Percentiles rank a stretch among this genome's conserved stretches.
phyloP scores from a whole-genome alignment of 176 grass and related monocot genomes.

The Oryza australiensis region DNA sequence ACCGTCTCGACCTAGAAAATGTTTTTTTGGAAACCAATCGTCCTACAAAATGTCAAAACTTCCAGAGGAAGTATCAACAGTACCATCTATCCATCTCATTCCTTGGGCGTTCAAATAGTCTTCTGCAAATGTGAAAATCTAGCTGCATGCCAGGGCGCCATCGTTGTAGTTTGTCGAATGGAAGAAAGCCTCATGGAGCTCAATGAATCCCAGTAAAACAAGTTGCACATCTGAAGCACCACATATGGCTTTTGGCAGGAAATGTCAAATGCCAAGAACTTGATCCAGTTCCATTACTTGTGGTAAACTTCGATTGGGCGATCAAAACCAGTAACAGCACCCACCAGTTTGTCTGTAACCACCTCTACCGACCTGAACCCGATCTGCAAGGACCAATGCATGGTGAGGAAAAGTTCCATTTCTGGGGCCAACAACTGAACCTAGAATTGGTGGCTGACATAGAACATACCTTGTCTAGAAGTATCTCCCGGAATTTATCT shows the following conservation, averaged over 20 bases:
- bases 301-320: constrained; percentile 70
- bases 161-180: not conserved
- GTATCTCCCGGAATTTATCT: constrained; percentile 77
- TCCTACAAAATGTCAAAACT: not conserved
- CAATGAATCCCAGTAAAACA: not conserved
- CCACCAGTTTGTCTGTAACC: constrained; percentile 60
- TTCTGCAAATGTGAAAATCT: not conserved
- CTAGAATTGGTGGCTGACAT: not conserved
- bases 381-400: constrained; percentile 50
- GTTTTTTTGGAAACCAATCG: not conserved
- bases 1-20: not conserved
- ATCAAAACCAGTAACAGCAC: constrained; percentile 72
- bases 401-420: not conserved
- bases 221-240: constrained; percentile 5
- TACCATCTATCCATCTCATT: not conserved
- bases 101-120: not conserved
- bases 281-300: constrained; percentile 58
- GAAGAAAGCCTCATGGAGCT: not conserved
- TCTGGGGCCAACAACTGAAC: not conserved
- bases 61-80: not conserved
- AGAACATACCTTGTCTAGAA: constrained; percentile 85
- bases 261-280: not conserved
- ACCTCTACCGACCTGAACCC: constrained; percentile 85
- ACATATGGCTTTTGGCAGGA: not conserved
- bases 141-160: not conserved